Evolutionary conservation across 768 basidiomycete species (phyloP), one percentile per base, ranked within the genome.

Genomic region (Mycena amicta): DNA sequence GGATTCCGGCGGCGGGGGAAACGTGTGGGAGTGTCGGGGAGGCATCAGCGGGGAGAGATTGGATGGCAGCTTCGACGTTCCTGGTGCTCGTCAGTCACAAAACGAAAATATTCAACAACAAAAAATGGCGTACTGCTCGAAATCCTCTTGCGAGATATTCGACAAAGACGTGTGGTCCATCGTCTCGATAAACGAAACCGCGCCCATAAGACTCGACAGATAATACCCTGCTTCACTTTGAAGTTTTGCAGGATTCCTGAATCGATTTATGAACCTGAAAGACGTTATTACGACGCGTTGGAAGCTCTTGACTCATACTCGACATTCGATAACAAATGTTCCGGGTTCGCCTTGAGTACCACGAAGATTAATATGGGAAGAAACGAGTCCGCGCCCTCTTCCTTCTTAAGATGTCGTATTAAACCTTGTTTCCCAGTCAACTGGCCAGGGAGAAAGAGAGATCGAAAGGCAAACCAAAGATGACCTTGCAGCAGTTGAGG

Each of bases 141-240:
- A 99, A 61, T 98, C 93, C 43, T 90, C 89, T 70, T 94, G 91
- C 1, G 91, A 85, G 60, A 98, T 98, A 65, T 92, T 89, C n/a
- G 94, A 96, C 41, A 99, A 75, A 6, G 92, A 91, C 0, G 93
- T 89, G 57, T 95, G 92, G 70, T 98, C 97, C 93, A 99, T 95
- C 0, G 94, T 92, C 74, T 99, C 97, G 61, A 99, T 95, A 71
- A 98, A 99, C 1, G 93, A 92, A 31, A 98, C 92, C 2, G 97
- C 94, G 3, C 94, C 97, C 85, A 90, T 95, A 53, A 99, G 80
- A 75, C 93, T 96, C 0, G 95, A 97, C 5, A 99, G 78, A 72
- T 99, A 98, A 71, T 99, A 98, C 0, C 95, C 97, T 3, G 94
- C 90, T 73, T 99, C 97, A 55, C 95, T 94, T 66, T 94, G 91